Conservation (phyloP, 2,329 filamentous ascomycete species). For the Pseudogymnoascus sp. region DNA sequence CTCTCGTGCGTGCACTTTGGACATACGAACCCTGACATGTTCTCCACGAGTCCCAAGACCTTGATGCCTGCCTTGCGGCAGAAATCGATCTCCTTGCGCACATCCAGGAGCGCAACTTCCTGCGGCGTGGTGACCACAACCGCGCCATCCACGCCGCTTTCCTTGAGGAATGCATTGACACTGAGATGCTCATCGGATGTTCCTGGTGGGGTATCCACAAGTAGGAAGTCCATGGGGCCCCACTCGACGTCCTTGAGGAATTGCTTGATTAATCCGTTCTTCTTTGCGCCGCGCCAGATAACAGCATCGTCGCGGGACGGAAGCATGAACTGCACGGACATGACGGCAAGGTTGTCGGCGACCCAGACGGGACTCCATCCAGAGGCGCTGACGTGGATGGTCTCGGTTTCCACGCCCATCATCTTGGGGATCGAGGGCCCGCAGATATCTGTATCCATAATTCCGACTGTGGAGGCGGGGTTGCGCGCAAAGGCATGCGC, state of each 20-base stretch:
- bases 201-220: conserved; percentile 92
- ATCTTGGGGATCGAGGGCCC: conserved; percentile 96
- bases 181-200: conserved; percentile 93
- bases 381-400: conserved; percentile 78
- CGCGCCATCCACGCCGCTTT: conserved; percentile 86
- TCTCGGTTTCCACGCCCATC: conserved; percentile 94
- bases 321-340: conserved; percentile 98
- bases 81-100: conserved; percentile 96
- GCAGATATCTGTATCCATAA: conserved; percentile 98
- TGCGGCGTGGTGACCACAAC: conserved; percentile 92
- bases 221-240: conserved; percentile 86
- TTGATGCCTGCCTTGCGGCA: conserved; percentile 88
- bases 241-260: conserved; percentile 97
- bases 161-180: conserved; percentile 85
- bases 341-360: conserved; percentile 84
- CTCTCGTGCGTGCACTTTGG: conserved; percentile 76
- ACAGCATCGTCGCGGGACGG: conserved; percentile 89
- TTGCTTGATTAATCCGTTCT: conserved; percentile 96
- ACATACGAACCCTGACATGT: conserved; percentile 97
- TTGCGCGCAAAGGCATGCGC: conserved; percentile 84
- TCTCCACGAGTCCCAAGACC: conserved; percentile 86
- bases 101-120: conserved; percentile 85
- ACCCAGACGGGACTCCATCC: conserved; percentile 98
- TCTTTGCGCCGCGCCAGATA: conserved; percentile 97
- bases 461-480: conserved; percentile 69